These are phyloP conservation scores for Fusarium pseudograminearum DNA, from an alignment of 2,329 filamentous ascomycete genomes.

Conservation along the genomic window DNA sequence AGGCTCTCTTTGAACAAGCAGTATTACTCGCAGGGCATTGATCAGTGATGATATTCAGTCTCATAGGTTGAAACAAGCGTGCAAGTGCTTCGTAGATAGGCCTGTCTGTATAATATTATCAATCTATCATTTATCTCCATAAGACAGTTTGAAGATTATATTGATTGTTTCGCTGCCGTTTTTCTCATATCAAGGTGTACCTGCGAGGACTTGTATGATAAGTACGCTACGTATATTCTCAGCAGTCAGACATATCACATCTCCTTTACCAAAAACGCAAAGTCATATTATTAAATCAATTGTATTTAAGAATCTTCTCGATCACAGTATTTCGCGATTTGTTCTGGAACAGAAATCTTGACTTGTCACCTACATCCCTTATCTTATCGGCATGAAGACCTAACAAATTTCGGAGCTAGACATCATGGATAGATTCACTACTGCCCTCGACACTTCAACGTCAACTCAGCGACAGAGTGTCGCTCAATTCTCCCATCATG, in stretches of 20 bases:
- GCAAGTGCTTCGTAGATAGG: background rate
- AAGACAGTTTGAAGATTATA: background rate
- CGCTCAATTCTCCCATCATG: conserved; percentile 39
- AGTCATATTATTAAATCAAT: background rate
- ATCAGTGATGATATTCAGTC: background rate
- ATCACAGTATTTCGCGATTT: background rate
- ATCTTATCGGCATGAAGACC: conserved; percentile 38
- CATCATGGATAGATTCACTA: conserved; percentile 13
- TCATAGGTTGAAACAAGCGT: background rate
- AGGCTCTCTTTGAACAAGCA: background rate
- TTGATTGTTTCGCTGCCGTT: background rate
- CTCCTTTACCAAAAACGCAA: background rate
- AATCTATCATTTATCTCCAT: background rate
- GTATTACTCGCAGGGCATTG: background rate
- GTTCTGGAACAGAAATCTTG: background rate
- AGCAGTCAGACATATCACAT: background rate
- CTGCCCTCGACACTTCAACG: conserved; percentile 9
- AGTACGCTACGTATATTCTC: background rate
- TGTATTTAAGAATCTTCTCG: background rate
- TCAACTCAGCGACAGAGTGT: conserved; percentile 10
- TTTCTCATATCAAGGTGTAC: background rate
- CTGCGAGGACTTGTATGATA: no score
- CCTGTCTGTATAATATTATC: background rate
- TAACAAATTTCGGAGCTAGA: conserved; percentile 28
- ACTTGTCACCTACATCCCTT: conserved; percentile 15